A percentile compares a stretch with the other conserved stretches of the same genome.
Evolutionary conservation across 2,329 filamentous ascomycete genomes (phyloP).

Genomic region (Colletotrichum phormii): DNA sequence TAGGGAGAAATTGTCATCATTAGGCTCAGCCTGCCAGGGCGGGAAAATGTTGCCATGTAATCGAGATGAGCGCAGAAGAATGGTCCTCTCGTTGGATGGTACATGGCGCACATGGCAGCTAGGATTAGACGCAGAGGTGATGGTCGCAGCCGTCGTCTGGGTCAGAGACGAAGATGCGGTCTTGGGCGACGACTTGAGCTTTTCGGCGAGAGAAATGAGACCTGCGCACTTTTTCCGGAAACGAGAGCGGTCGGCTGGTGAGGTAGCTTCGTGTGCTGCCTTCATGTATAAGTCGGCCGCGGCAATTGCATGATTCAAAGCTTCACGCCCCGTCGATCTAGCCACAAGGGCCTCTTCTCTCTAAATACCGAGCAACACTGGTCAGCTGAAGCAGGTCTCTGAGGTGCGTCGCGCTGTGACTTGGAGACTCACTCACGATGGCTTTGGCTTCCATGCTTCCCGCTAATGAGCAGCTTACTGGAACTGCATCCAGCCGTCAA

Average conservation of each 20-base stretch:
- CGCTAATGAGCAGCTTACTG: not conserved
- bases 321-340: slow-evolving; percentile 60
- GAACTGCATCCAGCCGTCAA: not conserved
- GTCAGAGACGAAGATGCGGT: not conserved
- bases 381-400: not conserved
- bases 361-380: slow-evolving; percentile 39
- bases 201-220: slow-evolving; percentile 78
- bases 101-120: slow-evolving; percentile 63
- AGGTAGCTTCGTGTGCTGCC: slow-evolving; percentile 72
- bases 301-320: slow-evolving; percentile 79
- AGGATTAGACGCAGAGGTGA: not conserved
- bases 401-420: not conserved
- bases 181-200: slow-evolving; percentile 68
- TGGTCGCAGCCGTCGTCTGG: slow-evolving; percentile 42
- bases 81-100: slow-evolving; percentile 78
- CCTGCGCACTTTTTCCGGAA: slow-evolving; percentile 76
- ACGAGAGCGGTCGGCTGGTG: slow-evolving; percentile 71
- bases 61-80: slow-evolving; percentile 81
- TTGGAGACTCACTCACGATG: slow-evolving; percentile 15
- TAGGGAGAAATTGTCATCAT: slow-evolving; percentile 70
- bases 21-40: slow-evolving; percentile 79
- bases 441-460: slow-evolving; percentile 34
- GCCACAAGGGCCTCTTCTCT: slow-evolving; percentile 52
- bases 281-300: slow-evolving; percentile 87
- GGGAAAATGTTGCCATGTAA: slow-evolving; percentile 88